phyloP scores from a whole-genome alignment of 768 basidiomycete genomes.

The Lactifluus echinatus region DNA sequence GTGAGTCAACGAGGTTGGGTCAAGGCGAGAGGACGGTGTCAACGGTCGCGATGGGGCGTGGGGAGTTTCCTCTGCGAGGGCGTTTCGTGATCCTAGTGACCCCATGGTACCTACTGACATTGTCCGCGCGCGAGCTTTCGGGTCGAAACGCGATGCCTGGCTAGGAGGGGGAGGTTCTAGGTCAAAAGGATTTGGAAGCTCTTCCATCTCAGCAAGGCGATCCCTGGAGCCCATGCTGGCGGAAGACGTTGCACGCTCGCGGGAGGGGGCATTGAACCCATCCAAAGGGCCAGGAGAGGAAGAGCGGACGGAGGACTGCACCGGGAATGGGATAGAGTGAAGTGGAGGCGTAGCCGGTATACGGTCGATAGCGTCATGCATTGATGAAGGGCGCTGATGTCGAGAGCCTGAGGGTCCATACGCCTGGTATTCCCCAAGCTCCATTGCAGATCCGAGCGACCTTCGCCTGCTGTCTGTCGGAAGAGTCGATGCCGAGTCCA shows the following conservation, averaged over 20 bases:
- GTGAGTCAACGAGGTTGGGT: constrained; percentile 62
- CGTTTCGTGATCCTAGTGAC: constrained; percentile 28
- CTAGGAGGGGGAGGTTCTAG: constrained; percentile 32
- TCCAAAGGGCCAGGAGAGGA: constrained; percentile 30
- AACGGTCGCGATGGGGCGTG: constrained; percentile 61
- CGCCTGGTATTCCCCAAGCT: constrained; percentile 40
- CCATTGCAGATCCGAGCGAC: constrained; percentile 50
- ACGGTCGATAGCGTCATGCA: constrained; percentile 40
- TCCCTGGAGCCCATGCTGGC: constrained; percentile 43
- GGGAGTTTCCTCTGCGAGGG: constrained; percentile 41
- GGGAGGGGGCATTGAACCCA: constrained; percentile 23
- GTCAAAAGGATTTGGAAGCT: constrained; percentile 29
- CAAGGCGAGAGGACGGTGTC: constrained; percentile 60
- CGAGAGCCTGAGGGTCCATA: constrained; percentile 32
- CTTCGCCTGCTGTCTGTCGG: constrained; percentile 39
- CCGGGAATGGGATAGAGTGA: constrained; percentile 57
- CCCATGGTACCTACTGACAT: constrained; percentile 42
- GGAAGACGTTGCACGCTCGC: constrained; percentile 42
- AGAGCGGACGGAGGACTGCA: constrained; percentile 25
- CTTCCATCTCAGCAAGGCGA: constrained; percentile 34
- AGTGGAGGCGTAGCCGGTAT: constrained; percentile 34
- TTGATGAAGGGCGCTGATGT: constrained; percentile 43
- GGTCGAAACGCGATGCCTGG: constrained; percentile 37
- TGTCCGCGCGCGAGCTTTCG: constrained; percentile 33
- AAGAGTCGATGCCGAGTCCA: constrained; percentile 32